Base-by-base conservation (phyloP, 345 rosid genomes). In the Clarkia xantiana region DNA sequence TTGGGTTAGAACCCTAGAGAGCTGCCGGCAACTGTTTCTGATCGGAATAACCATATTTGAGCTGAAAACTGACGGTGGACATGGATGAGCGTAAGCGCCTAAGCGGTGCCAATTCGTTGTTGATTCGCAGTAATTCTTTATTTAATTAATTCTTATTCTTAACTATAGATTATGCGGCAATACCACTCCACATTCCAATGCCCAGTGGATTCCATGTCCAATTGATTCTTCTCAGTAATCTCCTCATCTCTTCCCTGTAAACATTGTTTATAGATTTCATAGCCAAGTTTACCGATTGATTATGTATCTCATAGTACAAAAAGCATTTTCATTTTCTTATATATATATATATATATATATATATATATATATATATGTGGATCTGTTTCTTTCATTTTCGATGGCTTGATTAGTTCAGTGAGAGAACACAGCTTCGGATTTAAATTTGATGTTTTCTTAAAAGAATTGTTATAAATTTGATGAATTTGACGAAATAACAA, bases 151-250 rank as follows among this genome's bases (percentile, higher is more conserved):
- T n/a, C n/a, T n/a, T n/a, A 6, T 48, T 23, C 38, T 9, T 14
- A n/a, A n/a, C 25, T 14, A 3, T 57, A 89, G 95, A 74, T 90
- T 82, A 71, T 90, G 97, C 56, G 95, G 97, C 48, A 82, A 90
- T 61, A 54, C 80, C n/a, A n/a, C n/a, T n/a, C n/a, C n/a, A n/a
- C n/a, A 95, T 62, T 71, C 70, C 23, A 75, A 74, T 61, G 72
- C 61, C 59, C 47, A 68, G 49, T 85, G 90, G 86, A 50, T 82
- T 18, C 74, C 77, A 20, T 90, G 97, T 59, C 97, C 97, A 9
- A 70, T 90, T 16, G 97, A 90, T 55, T 74, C 86, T 42, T 90
- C 97, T 14, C 97, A 90, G 95, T 90, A 62, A 67, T 58, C 51
- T 44, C 34, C 51, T 39, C 29, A n/a, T 2, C 6, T 6, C 18